Percentiles rank a stretch among this genome's conserved stretches.
Conservation (phyloP, 257 asterid genomes). For the Ehretia macrophylla region DNA sequence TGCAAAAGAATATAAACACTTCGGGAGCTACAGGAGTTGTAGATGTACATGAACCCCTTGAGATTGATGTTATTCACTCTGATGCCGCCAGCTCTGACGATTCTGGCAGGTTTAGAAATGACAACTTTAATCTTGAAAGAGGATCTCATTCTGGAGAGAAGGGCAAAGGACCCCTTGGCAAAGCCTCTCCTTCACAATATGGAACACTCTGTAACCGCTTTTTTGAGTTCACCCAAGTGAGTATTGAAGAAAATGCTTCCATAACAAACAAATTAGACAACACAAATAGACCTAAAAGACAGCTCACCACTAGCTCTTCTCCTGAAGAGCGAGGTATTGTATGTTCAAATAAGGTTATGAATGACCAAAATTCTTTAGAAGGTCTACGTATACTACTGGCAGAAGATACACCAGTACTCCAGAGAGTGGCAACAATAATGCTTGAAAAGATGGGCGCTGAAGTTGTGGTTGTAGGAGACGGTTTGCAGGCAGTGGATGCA, state of each 20-base stretch:
- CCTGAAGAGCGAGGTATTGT: slow-evolving; percentile 20
- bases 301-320: slow-evolving; percentile 2
- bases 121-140: slow-evolving; percentile 17
- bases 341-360: slow-evolving; percentile 18
- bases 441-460: slow-evolving; percentile 84
- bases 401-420: slow-evolving; percentile 84
- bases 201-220: slow-evolving; percentile 13
- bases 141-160: slow-evolving; percentile 12
- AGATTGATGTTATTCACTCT: slow-evolving; percentile 49
- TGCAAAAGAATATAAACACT: slow-evolving; percentile 22
- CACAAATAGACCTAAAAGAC: slow-evolving; percentile 16
- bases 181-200: slow-evolving; percentile 15
- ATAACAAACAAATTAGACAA: slow-evolving; percentile 13
- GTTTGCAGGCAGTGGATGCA: slow-evolving; percentile 71
- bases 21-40: slow-evolving; percentile 23
- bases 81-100: slow-evolving; percentile 56
- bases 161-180: slow-evolving; percentile 12
- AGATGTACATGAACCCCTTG: slow-evolving; percentile 47
- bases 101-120: slow-evolving; percentile 51
- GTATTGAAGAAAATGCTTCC: slow-evolving; percentile 25
- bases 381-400: slow-evolving; percentile 81
- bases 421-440: slow-evolving; percentile 88
- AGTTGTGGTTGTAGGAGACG: slow-evolving; percentile 80
- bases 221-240: slow-evolving; percentile 22
- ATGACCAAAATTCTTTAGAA: slow-evolving; percentile 43